Conservation (phyloP, 495 filamentous ascomycete species). For the Staphylotrichum longicolle region DNA sequence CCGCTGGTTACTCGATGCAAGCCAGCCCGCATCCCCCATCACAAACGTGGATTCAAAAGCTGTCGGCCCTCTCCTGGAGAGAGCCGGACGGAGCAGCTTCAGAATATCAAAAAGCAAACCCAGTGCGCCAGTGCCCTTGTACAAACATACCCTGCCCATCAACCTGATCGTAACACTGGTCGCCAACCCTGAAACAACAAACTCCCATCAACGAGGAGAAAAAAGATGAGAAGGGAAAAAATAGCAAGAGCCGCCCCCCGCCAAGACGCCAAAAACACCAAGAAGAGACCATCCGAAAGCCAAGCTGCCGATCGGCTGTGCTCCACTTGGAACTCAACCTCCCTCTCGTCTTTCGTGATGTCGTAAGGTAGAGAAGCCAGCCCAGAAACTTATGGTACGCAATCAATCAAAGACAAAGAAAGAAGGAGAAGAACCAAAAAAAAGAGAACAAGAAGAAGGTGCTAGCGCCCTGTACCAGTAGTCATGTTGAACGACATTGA, state of each 20-base stretch:
- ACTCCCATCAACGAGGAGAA: neutral
- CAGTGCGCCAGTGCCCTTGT: neutral
- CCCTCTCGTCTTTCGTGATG: too few species aligned
- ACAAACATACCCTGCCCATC: neutral
- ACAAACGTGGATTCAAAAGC: constrained; percentile 11
- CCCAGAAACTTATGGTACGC: too few species aligned
- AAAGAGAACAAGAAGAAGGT: too few species aligned
- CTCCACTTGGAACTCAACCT: constrained; percentile 5
- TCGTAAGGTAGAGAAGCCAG: too few species aligned
- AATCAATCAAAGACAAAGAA: too few species aligned
- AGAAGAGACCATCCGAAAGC: too few species aligned
- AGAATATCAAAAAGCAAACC: constrained; percentile 1
- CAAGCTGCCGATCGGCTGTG: neutral
- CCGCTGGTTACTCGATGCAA: neutral
- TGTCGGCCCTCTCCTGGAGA: neutral
- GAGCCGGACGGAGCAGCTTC: neutral
- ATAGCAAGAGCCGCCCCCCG: too few species aligned
- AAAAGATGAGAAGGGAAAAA: neutral
- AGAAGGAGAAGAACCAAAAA: too few species aligned
- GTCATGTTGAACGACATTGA: too few species aligned
- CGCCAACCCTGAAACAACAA: neutral
- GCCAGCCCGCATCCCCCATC: neutral
- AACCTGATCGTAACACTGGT: neutral
- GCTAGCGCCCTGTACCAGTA: too few species aligned
- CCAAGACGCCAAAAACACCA: neutral